Evolutionary conservation across 2,329 filamentous ascomycete genomes (phyloP).

Genomic region (Aureobasidium sp.): DNA sequence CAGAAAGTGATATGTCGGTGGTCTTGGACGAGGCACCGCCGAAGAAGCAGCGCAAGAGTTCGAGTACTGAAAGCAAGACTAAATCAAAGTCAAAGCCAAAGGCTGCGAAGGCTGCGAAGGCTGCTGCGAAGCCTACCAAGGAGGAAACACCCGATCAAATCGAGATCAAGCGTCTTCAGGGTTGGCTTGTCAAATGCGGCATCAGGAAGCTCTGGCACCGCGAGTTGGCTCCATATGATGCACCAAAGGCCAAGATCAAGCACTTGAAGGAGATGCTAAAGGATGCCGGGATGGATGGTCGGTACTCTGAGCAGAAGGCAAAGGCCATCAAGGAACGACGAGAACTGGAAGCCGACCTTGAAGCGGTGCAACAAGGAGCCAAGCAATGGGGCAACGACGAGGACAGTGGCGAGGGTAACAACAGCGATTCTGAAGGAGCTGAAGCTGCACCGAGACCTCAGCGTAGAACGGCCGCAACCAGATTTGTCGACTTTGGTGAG

Average conservation of each 20-base stretch:
- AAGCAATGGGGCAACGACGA: slow-evolving; percentile 60
- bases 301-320: slow-evolving; percentile 79
- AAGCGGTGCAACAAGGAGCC: slow-evolving; percentile 76
- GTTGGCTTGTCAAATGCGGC: slow-evolving; percentile 81
- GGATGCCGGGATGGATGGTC: slow-evolving; percentile 79
- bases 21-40: slow-evolving; percentile 70
- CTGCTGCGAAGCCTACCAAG: slow-evolving; percentile 25
- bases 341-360: slow-evolving; percentile 76
- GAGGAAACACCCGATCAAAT: slow-evolving; percentile 56
- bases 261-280: slow-evolving; percentile 73
- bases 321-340: slow-evolving; percentile 79
- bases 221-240: slow-evolving; percentile 70
- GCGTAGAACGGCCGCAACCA: slow-evolving; percentile 24
- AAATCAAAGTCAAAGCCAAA: slow-evolving; percentile 37
- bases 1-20: slow-evolving; percentile 60
- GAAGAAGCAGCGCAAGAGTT: slow-evolving; percentile 43
- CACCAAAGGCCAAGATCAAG: slow-evolving; percentile 69
- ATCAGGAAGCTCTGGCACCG: slow-evolving; percentile 86
- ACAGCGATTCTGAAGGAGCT: slow-evolving; percentile 21
- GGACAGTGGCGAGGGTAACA: slow-evolving; percentile 22
- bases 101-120: slow-evolving; percentile 30
- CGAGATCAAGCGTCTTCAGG: slow-evolving; percentile 83
- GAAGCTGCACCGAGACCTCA: slow-evolving; percentile 19
- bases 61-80: slow-evolving; percentile 28
- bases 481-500: slow-evolving; percentile 33